Evolutionary conservation across 2,329 filamentous ascomycete genomes (phyloP).

Genomic region (Rhinocladiella mackenziei): DNA sequence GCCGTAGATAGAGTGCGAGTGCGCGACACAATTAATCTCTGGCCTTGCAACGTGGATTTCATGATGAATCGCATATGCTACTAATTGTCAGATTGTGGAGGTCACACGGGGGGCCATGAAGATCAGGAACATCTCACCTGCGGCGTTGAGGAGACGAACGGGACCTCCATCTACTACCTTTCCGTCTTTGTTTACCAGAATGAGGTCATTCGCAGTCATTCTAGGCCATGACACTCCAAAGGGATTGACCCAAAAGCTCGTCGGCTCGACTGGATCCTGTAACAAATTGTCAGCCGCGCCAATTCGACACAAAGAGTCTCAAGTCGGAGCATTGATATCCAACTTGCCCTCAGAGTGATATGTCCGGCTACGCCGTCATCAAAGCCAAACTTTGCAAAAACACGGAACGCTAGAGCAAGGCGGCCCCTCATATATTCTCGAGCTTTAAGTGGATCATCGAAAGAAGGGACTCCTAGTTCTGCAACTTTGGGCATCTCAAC

Average conservation of each 20-base stretch:
- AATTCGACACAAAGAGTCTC: background rate
- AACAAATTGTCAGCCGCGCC: background rate
- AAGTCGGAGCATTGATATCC: too few relatives aligned
- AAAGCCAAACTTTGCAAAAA: conserved; percentile 55
- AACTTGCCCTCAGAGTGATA: background rate
- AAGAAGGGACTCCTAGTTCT: too few relatives aligned
- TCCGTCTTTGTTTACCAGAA: conserved; percentile 59
- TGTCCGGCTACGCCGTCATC: conserved; percentile 54
- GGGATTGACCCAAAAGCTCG: conserved; percentile 64
- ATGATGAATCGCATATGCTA: conserved; percentile 45
- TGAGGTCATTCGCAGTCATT: conserved; percentile 62
- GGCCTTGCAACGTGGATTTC: conserved; percentile 54
- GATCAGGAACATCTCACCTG: conserved; percentile 42
- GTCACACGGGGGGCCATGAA: background rate
- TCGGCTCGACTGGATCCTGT: conserved; percentile 58
- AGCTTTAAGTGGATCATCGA: background rate
- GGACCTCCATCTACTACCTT: conserved; percentile 60
- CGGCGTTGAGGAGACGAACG: conserved; percentile 45
- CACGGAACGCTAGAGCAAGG: conserved; percentile 53
- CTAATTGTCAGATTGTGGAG: background rate
- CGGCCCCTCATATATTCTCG: conserved; percentile 34
- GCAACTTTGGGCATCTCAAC: too few relatives aligned
- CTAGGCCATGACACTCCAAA: conserved; percentile 60
- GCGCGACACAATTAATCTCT: conserved; percentile 53
- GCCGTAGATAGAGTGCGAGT: conserved; percentile 53